Base-by-base conservation (phyloP, 2,329 filamentous ascomycete genomes). In the Aspergillus pseudotamarii region DNA sequence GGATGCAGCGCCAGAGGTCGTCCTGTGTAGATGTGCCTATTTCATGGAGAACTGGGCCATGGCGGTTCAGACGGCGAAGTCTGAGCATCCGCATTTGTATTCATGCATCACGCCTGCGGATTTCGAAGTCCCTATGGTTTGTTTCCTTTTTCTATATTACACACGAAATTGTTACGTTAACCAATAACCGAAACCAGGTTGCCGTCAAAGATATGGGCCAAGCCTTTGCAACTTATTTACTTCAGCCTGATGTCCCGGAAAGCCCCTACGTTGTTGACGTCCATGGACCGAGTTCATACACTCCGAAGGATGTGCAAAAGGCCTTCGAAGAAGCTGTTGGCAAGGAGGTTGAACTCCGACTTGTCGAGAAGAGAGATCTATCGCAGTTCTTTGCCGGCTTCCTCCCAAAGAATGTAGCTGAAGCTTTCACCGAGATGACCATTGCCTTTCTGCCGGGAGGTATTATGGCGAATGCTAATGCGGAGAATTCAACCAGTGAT, bases 11-110 rank as follows among this genome's bases (percentile, higher is more conserved):
- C 50, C 55, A 2, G 65, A 68, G 59, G 60, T 67, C 4, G 51
- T 65, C 6, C 55, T 68, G 38, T 57, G 65, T 12, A 55, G 66
- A 43, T 65, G 65, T 28, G 53, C 63, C 6, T 68, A 65, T 51
- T 64, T 68, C 32, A 68, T 68, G 65, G 66, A 68, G 32, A 67
- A 67, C 21, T 68, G 66, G 66, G 61, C 59, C 5, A 21, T 55
- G 1, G 50, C 23, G 3, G 26, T 66, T 6, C 14, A 34, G 12
- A 60, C 63, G 1, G 59, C 65, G 3, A 57, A 48, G 26, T 51
- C 48, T 3, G 43, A 65, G 28, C 9, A 51, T 4, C 61, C 66
- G 46, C 61, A 59, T 41, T 59, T 67, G 3, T 55, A 55, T 34
- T 64, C 66, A 3, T 48, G 30, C 3, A 63, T 68, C 26, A 65